A percentile compares a stretch with the other conserved stretches of the same genome.
Evolutionary conservation across 2,329 filamentous ascomycete genomes (phyloP).

Genomic region (Hawksworthiomyces lignivorus): DNA sequence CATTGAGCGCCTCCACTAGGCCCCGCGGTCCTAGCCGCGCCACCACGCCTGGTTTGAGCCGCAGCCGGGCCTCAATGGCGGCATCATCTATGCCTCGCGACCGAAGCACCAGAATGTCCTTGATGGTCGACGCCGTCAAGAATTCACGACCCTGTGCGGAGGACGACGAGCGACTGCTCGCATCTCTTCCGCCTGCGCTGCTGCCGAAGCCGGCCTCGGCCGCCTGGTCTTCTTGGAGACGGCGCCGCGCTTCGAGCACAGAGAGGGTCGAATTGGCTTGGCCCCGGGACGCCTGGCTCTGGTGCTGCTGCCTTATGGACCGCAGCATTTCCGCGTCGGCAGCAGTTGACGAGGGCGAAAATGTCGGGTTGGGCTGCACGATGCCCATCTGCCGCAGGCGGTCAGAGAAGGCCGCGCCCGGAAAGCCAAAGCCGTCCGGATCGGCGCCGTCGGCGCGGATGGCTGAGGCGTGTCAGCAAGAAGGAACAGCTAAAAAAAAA

Average conservation of each 20-base stretch:
- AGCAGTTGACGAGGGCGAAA: conserved; percentile 43
- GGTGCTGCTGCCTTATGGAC: conserved; percentile 10
- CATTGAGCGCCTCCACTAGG: conserved; percentile 29
- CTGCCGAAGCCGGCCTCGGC: conserved; percentile 34
- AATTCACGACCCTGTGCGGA: conserved; percentile 34
- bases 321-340: conserved; percentile 14
- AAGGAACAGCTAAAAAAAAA: neutral
- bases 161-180: too few relatives aligned
- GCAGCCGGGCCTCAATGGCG: conserved; percentile 39
- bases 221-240: conserved; percentile 32
- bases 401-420: conserved; percentile 36
- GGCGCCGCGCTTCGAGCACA: conserved; percentile 40
- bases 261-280: conserved; percentile 37
- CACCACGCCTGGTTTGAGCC: conserved; percentile 38
- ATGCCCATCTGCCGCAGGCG: conserved; percentile 49
- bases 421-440: conserved; percentile 26
- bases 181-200: too few relatives aligned
- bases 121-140: conserved; percentile 38
- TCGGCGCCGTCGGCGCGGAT: conserved; percentile 32
- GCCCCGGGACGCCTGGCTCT: conserved; percentile 19
- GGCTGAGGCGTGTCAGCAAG: conserved; percentile 22
- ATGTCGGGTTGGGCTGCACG: conserved; percentile 45
- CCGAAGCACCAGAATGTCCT: conserved; percentile 38
- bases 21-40: conserved; percentile 34
- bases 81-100: conserved; percentile 28